These are phyloP conservation scores for Boeremia lycopersici DNA, from an alignment of 2,329 filamentous ascomycete species.

Conservation along the genomic window DNA sequence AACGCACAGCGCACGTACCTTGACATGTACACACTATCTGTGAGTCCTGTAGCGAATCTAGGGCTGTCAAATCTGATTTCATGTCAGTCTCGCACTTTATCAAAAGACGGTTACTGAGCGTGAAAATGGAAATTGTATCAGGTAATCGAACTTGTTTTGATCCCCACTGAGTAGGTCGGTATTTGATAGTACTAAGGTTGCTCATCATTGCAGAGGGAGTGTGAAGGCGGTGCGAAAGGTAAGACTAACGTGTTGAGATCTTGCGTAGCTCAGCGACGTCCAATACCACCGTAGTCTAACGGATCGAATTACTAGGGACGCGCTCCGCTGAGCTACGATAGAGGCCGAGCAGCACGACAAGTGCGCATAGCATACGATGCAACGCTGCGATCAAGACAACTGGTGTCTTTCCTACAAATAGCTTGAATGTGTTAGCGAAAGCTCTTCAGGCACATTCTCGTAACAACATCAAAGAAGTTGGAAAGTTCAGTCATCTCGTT, in stretches of 20 bases:
- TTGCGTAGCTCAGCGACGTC: slow-evolving; percentile 25
- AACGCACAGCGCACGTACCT: slow-evolving; percentile 20
- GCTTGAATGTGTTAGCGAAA: slow-evolving; percentile 27
- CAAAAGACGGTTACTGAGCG: background rate
- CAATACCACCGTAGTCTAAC: slow-evolving; percentile 1
- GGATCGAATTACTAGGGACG: background rate
- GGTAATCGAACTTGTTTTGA: slow-evolving; percentile 49
- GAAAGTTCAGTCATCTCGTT: slow-evolving; percentile 47
- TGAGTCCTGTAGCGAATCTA: background rate
- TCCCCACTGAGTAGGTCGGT: slow-evolving; percentile 46
- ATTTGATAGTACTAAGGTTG: slow-evolving; percentile 50
- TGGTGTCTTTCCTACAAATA: slow-evolving; percentile 3
- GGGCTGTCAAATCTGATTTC: slow-evolving; percentile 6
- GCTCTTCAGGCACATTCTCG: slow-evolving; percentile 2
- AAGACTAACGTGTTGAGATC: slow-evolving; percentile 21
- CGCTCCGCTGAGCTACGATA: slow-evolving; percentile 15
- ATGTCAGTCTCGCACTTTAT: slow-evolving; percentile 20
- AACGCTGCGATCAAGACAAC: background rate
- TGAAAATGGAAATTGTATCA: slow-evolving; percentile 25
- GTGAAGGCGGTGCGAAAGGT: slow-evolving; percentile 6
- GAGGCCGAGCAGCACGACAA: slow-evolving; percentile 5
- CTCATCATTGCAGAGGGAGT: slow-evolving; percentile 39
- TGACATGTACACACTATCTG: background rate
- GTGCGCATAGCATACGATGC: background rate
- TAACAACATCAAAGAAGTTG: slow-evolving; percentile 11